phyloP scores from a whole-genome alignment of 768 basidiomycete species.

The Trametes gibbosa region DNA sequence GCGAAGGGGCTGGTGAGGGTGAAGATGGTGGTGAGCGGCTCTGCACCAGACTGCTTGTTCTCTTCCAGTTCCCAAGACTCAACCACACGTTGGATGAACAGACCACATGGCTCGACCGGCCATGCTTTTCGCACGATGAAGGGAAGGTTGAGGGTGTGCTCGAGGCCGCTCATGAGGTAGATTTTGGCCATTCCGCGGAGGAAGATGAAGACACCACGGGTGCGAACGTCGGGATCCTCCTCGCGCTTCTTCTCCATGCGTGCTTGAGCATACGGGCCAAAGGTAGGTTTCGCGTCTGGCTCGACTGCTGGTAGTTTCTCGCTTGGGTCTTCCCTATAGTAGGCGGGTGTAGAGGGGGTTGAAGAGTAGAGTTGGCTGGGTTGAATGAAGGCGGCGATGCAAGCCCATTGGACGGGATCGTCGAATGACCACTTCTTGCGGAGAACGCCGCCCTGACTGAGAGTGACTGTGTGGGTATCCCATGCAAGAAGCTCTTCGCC shows the following conservation, averaged over 20 bases:
- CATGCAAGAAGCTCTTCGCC: constrained; percentile 60
- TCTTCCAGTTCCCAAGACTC: constrained; percentile 67
- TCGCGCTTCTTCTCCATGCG: constrained; percentile 36
- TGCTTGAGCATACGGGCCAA: constrained; percentile 39
- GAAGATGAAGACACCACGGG: constrained; percentile 73
- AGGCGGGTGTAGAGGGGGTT: constrained; percentile 26
- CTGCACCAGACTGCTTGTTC: constrained; percentile 61
- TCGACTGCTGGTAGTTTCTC: constrained; percentile 29
- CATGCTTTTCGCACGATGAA: constrained; percentile 79
- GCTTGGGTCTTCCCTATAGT: constrained; percentile 28
- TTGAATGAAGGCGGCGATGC: constrained; percentile 71
- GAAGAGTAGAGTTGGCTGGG: constrained; percentile 32
- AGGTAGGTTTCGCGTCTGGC: constrained; percentile 30
- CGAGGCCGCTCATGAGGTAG: constrained; percentile 64
- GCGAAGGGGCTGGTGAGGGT: constrained; percentile 74
- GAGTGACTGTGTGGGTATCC: constrained; percentile 60
- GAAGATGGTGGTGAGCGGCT: constrained; percentile 76
- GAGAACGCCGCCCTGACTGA: constrained; percentile 67
- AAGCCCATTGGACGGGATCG: constrained; percentile 75
- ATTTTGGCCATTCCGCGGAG: constrained; percentile 72
- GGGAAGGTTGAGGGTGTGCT: constrained; percentile 77
- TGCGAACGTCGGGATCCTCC: constrained; percentile 38
- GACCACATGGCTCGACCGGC: constrained; percentile 75
- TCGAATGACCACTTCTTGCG: constrained; percentile 74
- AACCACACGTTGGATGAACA: constrained; percentile 73